Conservation (phyloP, 148 eudicot species). For the Cornus controversa region DNA sequence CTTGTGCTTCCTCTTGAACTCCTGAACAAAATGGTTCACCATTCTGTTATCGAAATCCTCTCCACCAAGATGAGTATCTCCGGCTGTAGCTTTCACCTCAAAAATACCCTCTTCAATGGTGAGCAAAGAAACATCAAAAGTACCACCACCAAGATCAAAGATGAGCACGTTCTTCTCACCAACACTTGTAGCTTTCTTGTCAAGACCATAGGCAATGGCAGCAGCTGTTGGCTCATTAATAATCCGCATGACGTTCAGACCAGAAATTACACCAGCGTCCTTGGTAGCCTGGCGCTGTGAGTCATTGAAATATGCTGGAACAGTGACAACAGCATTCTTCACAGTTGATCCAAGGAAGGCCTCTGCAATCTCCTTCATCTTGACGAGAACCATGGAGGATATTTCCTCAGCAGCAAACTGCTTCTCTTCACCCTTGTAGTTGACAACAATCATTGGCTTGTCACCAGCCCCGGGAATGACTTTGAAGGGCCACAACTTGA, state of each 20-base stretch:
- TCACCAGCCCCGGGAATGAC: slow-evolving; percentile 7
- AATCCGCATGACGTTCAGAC: slow-evolving; percentile 14
- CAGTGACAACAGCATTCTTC: slow-evolving; percentile 11
- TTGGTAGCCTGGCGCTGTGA: slow-evolving; percentile 12
- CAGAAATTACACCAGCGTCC: slow-evolving; percentile 15
- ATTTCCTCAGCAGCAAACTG: slow-evolving; percentile 14
- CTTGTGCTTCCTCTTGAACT: slow-evolving; percentile 16
- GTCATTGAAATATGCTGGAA: slow-evolving; percentile 13
- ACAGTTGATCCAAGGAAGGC: slow-evolving; percentile 9
- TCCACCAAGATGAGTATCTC: slow-evolving; percentile 10
- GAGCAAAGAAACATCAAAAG: slow-evolving; percentile 11
- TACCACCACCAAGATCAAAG: slow-evolving; percentile 16
- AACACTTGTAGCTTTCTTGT: slow-evolving; percentile 12
- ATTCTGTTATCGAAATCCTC: slow-evolving; percentile 17
- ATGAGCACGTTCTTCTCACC: slow-evolving; percentile 16
- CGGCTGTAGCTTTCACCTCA: slow-evolving; percentile 13
- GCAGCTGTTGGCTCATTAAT: slow-evolving; percentile 16
- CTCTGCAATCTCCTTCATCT: slow-evolving; percentile 15
- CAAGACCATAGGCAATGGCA: slow-evolving; percentile 16
- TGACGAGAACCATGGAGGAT: slow-evolving; percentile 8
- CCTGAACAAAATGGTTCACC: slow-evolving; percentile 16
- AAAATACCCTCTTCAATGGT: slow-evolving; percentile 14
- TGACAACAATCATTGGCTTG: slow-evolving; percentile 13
- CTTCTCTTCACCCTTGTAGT: slow-evolving; percentile 11
- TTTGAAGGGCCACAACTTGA: slow-evolving; percentile 12